phyloP scores from a whole-genome alignment of 306 rosid genomes.

The Medicago lupulina region DNA sequence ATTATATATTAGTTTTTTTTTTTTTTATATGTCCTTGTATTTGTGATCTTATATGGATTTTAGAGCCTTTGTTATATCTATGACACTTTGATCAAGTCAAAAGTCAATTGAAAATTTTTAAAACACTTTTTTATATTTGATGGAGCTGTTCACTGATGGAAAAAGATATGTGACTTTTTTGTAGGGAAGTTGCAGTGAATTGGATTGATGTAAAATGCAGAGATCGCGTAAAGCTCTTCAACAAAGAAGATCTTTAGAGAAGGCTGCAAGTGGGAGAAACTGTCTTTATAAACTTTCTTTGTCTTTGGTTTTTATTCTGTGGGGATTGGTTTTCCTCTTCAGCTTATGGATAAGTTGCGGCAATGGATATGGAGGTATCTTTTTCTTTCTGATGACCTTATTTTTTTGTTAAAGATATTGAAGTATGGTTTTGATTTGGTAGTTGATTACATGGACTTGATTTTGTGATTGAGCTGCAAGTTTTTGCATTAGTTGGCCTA shows the following conservation, averaged over 20 bases:
- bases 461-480: conserved; percentile 13
- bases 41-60: conserved; percentile 39
- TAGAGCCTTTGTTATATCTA: conserved; percentile 32
- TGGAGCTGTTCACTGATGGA: conserved; percentile 32
- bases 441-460: neutral
- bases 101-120: conserved; percentile 24
- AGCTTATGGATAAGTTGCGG: conserved; percentile 80
- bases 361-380: conserved; percentile 72
- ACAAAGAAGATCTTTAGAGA: conserved; percentile 68
- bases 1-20: neutral
- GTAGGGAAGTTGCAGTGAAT: conserved; percentile 50
- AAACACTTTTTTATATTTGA: conserved; percentile 8
- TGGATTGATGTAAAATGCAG: conserved; percentile 86
- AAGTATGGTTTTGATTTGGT: conserved; percentile 37
- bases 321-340: conserved; percentile 81
- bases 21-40: too few species aligned
- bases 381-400: conserved; percentile 14
- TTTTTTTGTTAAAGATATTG: conserved; percentile 5
- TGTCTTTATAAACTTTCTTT: conserved; percentile 70
- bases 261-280: conserved; percentile 54
- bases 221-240: conserved; percentile 81
- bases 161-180: conserved; percentile 40
- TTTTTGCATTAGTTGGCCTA: conserved; percentile 10
- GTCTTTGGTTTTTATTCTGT: conserved; percentile 73
- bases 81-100: conserved; percentile 39